These are phyloP conservation scores for Scytalidium lignicola DNA, from an alignment of 2,329 filamentous ascomycete genomes.

Conservation along the genomic window DNA sequence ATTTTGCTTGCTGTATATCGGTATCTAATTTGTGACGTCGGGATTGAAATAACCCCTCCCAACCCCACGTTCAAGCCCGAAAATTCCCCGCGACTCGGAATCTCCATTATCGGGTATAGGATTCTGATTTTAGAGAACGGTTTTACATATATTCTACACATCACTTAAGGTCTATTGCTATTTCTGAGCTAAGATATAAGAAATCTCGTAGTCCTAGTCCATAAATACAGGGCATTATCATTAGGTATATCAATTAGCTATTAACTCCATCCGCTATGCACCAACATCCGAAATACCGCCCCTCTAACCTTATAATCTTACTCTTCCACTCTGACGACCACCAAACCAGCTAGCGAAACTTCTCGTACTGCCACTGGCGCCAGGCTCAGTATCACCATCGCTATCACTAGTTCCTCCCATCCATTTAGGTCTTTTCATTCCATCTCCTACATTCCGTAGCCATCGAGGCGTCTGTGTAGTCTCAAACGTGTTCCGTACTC, in stretches of 20 bases:
- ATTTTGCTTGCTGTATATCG: background rate
- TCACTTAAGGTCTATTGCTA: background rate
- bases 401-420: slow-evolving; percentile 59
- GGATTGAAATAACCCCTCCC: background rate
- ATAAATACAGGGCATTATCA: background rate
- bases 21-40: background rate
- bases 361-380: slow-evolving; percentile 26
- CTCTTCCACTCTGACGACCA: slow-evolving; percentile 32
- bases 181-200: background rate
- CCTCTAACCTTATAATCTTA: slow-evolving; percentile 21
- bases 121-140: too few species aligned
- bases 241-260: background rate
- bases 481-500: slow-evolving; percentile 90
- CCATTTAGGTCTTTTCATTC: slow-evolving; percentile 75
- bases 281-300: background rate
- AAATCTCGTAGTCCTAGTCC: background rate
- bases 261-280: slow-evolving; percentile 7
- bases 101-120: background rate
- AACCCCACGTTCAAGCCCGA: background rate
- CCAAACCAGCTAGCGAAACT: slow-evolving; percentile 57
- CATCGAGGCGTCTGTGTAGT: slow-evolving; percentile 76
- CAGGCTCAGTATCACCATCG: slow-evolving; percentile 38
- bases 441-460: slow-evolving; percentile 65
- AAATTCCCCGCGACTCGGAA: background rate
- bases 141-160: too few species aligned